A percentile compares a stretch with the other conserved stretches of the same genome.
Evolutionary conservation across 1,284 basidiomycete genomes (phyloP).

Genomic region (Cryptococcus wingfieldii): DNA sequence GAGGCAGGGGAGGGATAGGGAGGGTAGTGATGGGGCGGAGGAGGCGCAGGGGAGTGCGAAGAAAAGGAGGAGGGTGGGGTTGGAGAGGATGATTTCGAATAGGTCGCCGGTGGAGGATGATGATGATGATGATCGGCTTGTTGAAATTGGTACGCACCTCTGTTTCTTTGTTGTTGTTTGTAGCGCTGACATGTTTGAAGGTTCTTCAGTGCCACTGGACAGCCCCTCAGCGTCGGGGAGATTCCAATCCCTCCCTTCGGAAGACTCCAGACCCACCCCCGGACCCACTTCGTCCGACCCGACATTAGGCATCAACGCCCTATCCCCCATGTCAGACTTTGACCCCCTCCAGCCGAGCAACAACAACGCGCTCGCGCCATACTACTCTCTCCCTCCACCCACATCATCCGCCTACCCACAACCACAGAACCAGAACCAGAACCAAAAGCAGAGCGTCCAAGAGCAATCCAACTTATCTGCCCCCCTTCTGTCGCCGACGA

Average conservation of each 20-base stretch:
- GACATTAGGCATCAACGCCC: constrained; percentile 23
- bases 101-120: constrained; percentile 22
- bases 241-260: constrained; percentile 16
- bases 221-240: constrained; percentile 36
- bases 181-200: constrained; percentile 13
- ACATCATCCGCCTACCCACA: not conserved
- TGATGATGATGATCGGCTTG: constrained; percentile 19
- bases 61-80: constrained; percentile 38
- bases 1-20: constrained; percentile 29
- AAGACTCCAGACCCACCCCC: constrained; percentile 1
- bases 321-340: constrained; percentile 26
- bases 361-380: constrained; percentile 22
- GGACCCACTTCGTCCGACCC: constrained; percentile 12
- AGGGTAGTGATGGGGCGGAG: constrained; percentile 26
- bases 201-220: constrained; percentile 31
- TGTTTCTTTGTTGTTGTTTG: no score
- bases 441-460: not conserved
- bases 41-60: constrained; percentile 10
- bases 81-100: constrained; percentile 44
- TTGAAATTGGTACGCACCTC: constrained; percentile 23
- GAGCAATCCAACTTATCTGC: not conserved
- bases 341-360: constrained; percentile 9
- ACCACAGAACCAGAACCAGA: not conserved
- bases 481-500: constrained; percentile 16
- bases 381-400: not conserved